Conservation (phyloP, 1,139 yeast species). For the Pichia sp. region DNA sequence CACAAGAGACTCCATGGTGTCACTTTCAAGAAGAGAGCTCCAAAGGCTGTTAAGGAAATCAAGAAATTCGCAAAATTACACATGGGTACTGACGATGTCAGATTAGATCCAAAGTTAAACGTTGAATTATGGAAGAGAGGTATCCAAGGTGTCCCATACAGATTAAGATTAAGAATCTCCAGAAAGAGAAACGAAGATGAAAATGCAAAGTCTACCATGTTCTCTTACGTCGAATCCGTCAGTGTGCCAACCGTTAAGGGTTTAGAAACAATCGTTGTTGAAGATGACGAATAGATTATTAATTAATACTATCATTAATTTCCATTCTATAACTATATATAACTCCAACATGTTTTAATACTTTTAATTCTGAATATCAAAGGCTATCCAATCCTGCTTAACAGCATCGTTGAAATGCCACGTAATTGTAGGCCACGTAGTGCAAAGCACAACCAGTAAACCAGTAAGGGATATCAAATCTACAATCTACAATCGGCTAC, state of each 20-base stretch:
- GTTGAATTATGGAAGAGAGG: constrained; percentile 99
- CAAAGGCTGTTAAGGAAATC: constrained; percentile 99
- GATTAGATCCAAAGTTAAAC: constrained; percentile 98
- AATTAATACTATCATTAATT: not conserved
- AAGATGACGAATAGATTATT: constrained; percentile 63
- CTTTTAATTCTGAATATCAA: not conserved
- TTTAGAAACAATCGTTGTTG: constrained; percentile 96
- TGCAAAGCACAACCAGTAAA: too few relatives aligned
- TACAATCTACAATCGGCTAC: not conserved
- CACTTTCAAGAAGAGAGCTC: constrained; percentile 99
- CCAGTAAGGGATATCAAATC: too few relatives aligned
- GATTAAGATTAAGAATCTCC: constrained; percentile 98
- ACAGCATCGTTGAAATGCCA: not conserved
- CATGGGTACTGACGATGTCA: constrained; percentile 99
- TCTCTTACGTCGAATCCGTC: constrained; percentile 98
- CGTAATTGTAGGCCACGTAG: too few relatives aligned
- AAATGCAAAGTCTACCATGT: constrained; percentile 98
- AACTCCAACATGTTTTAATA: constrained; percentile 1
- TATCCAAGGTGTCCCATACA: constrained; percentile 98
- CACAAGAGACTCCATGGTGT: constrained; percentile 99
- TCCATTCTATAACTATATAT: not conserved
- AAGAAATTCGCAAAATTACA: constrained; percentile 98
- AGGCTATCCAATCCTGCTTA: too few relatives aligned
- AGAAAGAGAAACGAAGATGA: constrained; percentile 99
- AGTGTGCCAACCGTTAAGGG: constrained; percentile 95